A percentile compares a stretch with the other conserved stretches of the same genome.
phyloP scores from a whole-genome alignment of 1,284 basidiomycete genomes.

The Ceratobasidium theobromae region DNA sequence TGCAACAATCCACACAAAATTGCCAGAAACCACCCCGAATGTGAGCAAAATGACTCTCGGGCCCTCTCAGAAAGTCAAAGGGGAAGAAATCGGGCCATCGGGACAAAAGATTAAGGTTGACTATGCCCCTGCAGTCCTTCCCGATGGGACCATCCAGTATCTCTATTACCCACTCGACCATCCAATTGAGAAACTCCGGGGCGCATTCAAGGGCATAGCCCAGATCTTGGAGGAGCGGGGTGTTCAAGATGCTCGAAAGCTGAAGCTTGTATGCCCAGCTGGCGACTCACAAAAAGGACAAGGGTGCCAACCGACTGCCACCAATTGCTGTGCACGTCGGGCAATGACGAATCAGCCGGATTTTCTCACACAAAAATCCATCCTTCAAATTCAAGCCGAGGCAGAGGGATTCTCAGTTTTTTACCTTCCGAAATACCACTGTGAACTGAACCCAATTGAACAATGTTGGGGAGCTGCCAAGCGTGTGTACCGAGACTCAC shows the following conservation, averaged over 20 bases:
- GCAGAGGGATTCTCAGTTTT: constrained; percentile 12
- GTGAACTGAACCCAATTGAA: constrained; percentile 31
- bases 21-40: constrained; percentile 42
- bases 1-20: constrained; percentile 45
- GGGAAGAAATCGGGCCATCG: constrained; percentile 9
- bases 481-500: constrained; percentile 27
- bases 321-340: constrained; percentile 28
- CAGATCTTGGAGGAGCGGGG: constrained; percentile 42
- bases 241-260: not conserved
- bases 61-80: constrained; percentile 2
- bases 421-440: constrained; percentile 35
- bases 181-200: constrained; percentile 38
- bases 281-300: not conserved
- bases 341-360: constrained; percentile 29
- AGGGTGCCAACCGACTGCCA: constrained; percentile 13
- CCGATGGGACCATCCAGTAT: constrained; percentile 38
- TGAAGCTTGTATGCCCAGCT: constrained; percentile 32
- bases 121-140: constrained; percentile 32
- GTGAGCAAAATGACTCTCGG: constrained; percentile 42
- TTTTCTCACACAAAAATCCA: constrained; percentile 28
- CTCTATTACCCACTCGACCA: constrained; percentile 44
- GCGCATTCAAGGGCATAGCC: constrained; percentile 46
- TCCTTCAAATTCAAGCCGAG: constrained; percentile 21
- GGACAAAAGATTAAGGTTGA: constrained; percentile 38
- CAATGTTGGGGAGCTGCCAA: constrained; percentile 29